A percentile compares a stretch with the other conserved stretches of the same genome.
phyloP scores from a whole-genome alignment of 345 rosid genomes.

The Gossypium arboreum region DNA sequence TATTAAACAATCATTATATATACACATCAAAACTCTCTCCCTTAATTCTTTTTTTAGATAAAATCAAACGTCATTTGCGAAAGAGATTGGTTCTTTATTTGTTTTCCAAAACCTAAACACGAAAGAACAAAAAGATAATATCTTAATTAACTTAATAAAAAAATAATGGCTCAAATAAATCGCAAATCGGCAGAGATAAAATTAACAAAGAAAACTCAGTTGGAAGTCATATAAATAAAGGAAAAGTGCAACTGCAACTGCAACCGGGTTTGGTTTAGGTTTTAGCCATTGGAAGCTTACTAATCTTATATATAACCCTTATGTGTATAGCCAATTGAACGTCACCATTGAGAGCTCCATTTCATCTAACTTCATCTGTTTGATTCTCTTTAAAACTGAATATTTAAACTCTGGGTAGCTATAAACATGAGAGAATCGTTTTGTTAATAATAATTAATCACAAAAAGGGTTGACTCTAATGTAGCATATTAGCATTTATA shows the following conservation, averaged over 20 bases:
- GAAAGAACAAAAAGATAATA: neutral
- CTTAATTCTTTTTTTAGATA: neutral
- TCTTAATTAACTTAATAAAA: neutral
- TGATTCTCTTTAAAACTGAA: neutral
- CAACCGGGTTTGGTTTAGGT: too few relatives aligned
- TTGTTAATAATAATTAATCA: neutral
- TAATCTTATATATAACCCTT: slow-evolving; percentile 1
- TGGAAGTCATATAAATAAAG: slow-evolving; percentile 1
- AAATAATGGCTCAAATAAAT: neutral
- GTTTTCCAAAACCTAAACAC: slow-evolving; percentile 17
- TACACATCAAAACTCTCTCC: too few relatives aligned
- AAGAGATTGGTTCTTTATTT: slow-evolving; percentile 1
- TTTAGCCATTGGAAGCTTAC: too few relatives aligned
- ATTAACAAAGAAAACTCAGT: neutral
- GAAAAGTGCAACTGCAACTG: neutral
- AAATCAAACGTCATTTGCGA: neutral
- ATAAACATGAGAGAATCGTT: neutral
- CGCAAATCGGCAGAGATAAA: neutral
- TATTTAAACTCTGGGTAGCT: neutral
- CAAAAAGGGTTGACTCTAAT: slow-evolving; percentile 16
- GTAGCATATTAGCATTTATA: neutral
- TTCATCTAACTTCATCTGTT: slow-evolving; percentile 32
- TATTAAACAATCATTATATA: neutral
- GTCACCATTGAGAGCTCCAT: slow-evolving; percentile 49
- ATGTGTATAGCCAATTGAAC: slow-evolving; percentile 13